phyloP scores from a whole-genome alignment of 495 filamentous ascomycete genomes.

The Rhizodiscina lignyota region DNA sequence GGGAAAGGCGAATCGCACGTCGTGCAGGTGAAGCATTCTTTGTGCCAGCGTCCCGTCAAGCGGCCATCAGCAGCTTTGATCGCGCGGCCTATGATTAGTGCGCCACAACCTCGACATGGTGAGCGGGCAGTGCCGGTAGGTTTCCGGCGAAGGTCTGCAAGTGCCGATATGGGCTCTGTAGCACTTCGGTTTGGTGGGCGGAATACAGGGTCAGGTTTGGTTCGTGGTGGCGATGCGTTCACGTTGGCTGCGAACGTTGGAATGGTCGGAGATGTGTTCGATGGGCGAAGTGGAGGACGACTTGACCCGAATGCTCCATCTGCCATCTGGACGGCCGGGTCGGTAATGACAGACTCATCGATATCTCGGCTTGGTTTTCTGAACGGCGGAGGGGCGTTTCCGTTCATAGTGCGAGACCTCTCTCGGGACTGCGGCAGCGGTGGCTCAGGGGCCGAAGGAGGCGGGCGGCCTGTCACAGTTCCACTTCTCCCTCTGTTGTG shows the following conservation, averaged over 20 bases:
- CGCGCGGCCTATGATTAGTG: conserved; percentile 74
- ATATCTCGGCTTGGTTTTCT: no score
- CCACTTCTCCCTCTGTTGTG: conserved; percentile 7
- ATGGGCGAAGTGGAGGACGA: no score
- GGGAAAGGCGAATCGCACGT: conserved; percentile 69
- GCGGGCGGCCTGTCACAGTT: conserved; percentile 3
- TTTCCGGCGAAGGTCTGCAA: conserved; percentile 4
- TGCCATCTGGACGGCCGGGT: no score
- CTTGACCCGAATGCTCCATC: no score
- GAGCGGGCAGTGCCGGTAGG: conserved; percentile 7
- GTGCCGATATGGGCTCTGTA: conserved; percentile 1
- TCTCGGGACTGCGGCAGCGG: no score
- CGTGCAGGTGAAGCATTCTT: conserved; percentile 80
- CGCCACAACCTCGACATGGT: conserved; percentile 71
- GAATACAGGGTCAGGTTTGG: conserved; percentile 35
- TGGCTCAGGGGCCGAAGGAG: conserved; percentile 26
- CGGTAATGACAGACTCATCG: no score
- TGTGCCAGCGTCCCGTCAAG: conserved; percentile 85
- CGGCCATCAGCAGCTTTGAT: conserved; percentile 88
- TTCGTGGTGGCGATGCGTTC: no score
- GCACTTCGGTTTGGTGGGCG: conserved; percentile 10
- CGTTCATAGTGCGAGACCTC: no score
- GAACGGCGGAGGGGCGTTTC: no score
- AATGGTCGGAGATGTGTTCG: no score
- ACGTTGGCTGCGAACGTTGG: no score